Conservation (phyloP, 257 asterid genomes). For the Solanum boliviense region DNA sequence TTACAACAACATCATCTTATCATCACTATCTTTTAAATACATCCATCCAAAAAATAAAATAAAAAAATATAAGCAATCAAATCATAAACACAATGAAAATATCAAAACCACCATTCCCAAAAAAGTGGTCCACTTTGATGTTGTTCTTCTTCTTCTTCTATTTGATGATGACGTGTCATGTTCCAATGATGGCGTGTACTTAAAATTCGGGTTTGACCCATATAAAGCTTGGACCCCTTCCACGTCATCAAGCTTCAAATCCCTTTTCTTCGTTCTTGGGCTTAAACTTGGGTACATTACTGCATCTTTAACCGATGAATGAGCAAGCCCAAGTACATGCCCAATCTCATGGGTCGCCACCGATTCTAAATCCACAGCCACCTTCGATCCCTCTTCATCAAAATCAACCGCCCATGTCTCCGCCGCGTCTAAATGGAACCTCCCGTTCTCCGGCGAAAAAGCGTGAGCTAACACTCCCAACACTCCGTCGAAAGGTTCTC, state of each 20-base stretch:
- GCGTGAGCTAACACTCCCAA: slow-evolving; percentile 86
- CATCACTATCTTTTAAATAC: neutral
- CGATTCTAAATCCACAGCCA: slow-evolving; percentile 84
- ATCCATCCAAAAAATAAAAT: neutral
- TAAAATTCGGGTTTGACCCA: slow-evolving; percentile 74
- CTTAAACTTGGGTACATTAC: slow-evolving; percentile 78
- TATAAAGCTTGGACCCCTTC: slow-evolving; percentile 62
- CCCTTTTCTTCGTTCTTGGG: slow-evolving; percentile 69
- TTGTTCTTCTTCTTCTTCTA: slow-evolving; percentile 8
- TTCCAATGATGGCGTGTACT: slow-evolving; percentile 29
- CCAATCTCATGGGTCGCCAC: slow-evolving; percentile 96
- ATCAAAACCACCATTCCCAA: slow-evolving; percentile 6
- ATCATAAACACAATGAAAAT: slow-evolving; percentile 21
- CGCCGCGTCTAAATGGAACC: slow-evolving; percentile 70
- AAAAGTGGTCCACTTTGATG: slow-evolving; percentile 21
- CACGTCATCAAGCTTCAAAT: slow-evolving; percentile 75
- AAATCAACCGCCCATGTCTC: slow-evolving; percentile 86
- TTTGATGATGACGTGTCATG: slow-evolving; percentile 43
- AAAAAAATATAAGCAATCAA: neutral
- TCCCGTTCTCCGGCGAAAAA: slow-evolving; percentile 83
- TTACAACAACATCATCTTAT: neutral
- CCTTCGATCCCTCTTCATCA: slow-evolving; percentile 32
- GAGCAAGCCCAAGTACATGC: slow-evolving; percentile 81
- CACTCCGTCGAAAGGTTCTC: slow-evolving; percentile 71
- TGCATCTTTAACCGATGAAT: slow-evolving; percentile 71